phyloP scores from a whole-genome alignment of 345 rosid genomes.

The Syzygium aqueum region DNA sequence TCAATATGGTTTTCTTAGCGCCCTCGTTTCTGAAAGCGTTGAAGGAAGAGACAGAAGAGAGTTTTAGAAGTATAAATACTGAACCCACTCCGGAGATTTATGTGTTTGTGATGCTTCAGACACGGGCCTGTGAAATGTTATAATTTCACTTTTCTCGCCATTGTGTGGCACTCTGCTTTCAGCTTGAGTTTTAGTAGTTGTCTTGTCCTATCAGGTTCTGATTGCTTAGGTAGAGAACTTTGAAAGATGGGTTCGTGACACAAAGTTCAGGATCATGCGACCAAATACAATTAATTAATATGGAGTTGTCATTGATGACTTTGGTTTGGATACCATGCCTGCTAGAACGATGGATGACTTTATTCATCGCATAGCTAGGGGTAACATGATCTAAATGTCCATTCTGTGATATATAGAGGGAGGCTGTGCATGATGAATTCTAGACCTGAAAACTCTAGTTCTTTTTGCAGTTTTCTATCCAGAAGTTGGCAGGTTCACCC shows the following conservation, averaged over 20 bases:
- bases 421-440: not conserved
- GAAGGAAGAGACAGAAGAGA: constrained; percentile 44
- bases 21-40: constrained; percentile 76
- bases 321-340: constrained; percentile 89
- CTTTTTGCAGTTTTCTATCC: constrained; percentile 67
- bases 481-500: constrained; percentile 68
- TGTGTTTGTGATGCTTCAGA: constrained; percentile 76
- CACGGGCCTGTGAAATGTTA: constrained; percentile 58
- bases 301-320: constrained; percentile 94
- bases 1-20: constrained; percentile 26
- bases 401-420: not conserved
- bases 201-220: constrained; percentile 34
- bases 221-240: constrained; percentile 76
- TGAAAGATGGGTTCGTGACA: constrained; percentile 72
- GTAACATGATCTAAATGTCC: constrained; percentile 11
- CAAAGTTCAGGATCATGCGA: constrained; percentile 72
- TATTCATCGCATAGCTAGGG: constrained; percentile 66
- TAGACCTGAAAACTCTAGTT: not conserved
- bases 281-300: constrained; percentile 92
- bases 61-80: constrained; percentile 48
- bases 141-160: constrained; percentile 4
- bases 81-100: constrained; percentile 61
- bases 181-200: constrained; percentile 10
- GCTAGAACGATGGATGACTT: constrained; percentile 66
- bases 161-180: not conserved